phyloP scores from a whole-genome alignment of 148 eudicot species.

The Linanthus parryae region DNA sequence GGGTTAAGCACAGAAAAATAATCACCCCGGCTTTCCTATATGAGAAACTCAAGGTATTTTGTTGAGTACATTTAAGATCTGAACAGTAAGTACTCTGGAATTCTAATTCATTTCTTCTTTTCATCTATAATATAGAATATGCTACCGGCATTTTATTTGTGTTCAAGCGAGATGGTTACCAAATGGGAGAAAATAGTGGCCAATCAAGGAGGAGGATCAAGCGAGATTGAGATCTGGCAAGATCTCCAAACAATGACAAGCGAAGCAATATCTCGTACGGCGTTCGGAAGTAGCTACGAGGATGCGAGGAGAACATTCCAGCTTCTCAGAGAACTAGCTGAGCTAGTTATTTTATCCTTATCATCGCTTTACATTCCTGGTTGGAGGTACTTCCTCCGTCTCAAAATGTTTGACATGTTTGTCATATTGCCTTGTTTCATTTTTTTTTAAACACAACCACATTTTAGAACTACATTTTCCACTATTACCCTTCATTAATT shows the following conservation, averaged over 20 bases:
- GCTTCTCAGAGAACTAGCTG: slow-evolving; percentile 1
- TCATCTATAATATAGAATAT: neutral
- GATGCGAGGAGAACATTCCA: slow-evolving; percentile 2
- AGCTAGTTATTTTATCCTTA: neutral
- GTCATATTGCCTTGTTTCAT: neutral
- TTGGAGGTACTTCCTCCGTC: slow-evolving; percentile 1
- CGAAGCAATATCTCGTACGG: slow-evolving; percentile 9
- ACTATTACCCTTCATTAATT: neutral
- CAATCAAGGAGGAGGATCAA: slow-evolving; percentile 3
- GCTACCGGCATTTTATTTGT: slow-evolving; percentile 6
- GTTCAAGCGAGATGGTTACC: slow-evolving; percentile 4
- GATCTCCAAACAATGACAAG: neutral
- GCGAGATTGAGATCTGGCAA: neutral
- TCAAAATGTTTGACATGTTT: neutral
- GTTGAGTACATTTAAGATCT: no score
- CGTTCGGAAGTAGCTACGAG: slow-evolving; percentile 7
- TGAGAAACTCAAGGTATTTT: neutral
- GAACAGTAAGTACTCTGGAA: no score
- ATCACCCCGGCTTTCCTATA: neutral
- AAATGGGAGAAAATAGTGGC: neutral
- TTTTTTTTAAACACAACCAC: neutral
- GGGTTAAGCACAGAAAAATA: neutral
- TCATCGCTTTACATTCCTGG: slow-evolving; percentile 9
- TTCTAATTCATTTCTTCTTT: no score
- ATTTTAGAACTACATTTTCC: neutral